Evolutionary conservation across 768 basidiomycete genomes (phyloP), one percentile per base, ranked within the genome.

Genomic region (Lanmaoa pseudosensibilis): DNA sequence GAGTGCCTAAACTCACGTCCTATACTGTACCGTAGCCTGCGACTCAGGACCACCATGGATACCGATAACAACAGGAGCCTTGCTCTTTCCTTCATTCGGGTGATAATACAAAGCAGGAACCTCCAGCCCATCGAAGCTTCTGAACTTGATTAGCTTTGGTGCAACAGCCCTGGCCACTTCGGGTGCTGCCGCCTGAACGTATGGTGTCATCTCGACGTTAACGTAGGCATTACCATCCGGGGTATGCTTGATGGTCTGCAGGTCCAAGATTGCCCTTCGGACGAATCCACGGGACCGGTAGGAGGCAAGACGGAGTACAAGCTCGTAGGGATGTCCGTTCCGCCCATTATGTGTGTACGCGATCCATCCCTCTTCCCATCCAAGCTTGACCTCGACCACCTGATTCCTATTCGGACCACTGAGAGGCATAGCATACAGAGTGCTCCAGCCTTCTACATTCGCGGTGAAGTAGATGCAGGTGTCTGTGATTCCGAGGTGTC

Each of bases 21-120:
- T 71, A 45, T 68, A 65, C 38, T 66, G 59, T 6, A 75, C 62
- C 4, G 75, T 75, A 36, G 74, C 68, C 52, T 77, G 75, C 37
- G 66, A 59, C 39, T 63, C 71, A 12, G 77, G 77, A 4, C 77
- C 78, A 25, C 78, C 77, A 36, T 78, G 77, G 16, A 78, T 78
- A 18, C 55, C 57, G 32, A 78, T 72, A 21, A 77, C 60, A 34
- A 72, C 65, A 0, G 78, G 72, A 11, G 63, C 67, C 21, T 61
- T 61, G 36, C 59, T 65, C 50, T 67, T 65, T 10, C 68, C 58
- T 25, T 61, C 55, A 4, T 56, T 60, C 2, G 77, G 77, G 56
- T 75, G 77, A 53, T 78, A 78, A 54, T 78, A 78, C 55, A 78
- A 71, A 19, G 71, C 75, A 5, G 77, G 75, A 41, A 78, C 60